Conservation (phyloP, 306 rosid species). For the Cyclanthera cordifolia region DNA sequence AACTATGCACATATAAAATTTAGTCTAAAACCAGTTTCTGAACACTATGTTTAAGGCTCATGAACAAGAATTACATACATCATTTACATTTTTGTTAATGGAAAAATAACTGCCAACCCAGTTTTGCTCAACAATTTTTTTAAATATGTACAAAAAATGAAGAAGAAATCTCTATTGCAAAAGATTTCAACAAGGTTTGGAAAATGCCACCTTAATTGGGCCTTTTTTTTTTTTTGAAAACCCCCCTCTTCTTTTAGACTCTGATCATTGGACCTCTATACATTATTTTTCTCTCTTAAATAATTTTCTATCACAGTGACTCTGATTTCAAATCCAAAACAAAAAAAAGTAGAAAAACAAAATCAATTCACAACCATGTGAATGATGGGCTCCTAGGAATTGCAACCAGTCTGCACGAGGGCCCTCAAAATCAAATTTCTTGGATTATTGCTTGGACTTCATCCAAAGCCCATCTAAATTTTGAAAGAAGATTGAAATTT, state of each 20-base stretch:
- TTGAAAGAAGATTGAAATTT: background rate
- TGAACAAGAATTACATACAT: background rate
- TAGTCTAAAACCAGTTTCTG: background rate
- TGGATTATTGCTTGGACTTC: background rate
- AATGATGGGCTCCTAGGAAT: constrained; percentile 8
- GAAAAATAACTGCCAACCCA: background rate
- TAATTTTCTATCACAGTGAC: background rate
- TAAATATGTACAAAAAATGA: too few relatives aligned
- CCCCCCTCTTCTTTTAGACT: too few relatives aligned
- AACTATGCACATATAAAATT: background rate
- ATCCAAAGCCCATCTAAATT: background rate
- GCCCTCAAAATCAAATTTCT: background rate
- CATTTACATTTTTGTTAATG: background rate
- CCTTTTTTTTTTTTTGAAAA: too few relatives aligned
- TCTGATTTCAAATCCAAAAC: background rate
- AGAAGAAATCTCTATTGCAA: too few relatives aligned
- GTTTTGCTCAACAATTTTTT: background rate
- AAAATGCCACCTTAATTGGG: background rate
- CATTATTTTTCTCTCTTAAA: too few relatives aligned
- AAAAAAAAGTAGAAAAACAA: background rate
- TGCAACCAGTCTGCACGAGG: background rate
- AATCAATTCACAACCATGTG: background rate
- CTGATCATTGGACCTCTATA: background rate
- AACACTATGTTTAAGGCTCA: background rate
- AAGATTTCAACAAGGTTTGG: background rate